Evolutionary conservation across 805 yeast species (phyloP).

Genomic region (Suhomyces sp.): DNA sequence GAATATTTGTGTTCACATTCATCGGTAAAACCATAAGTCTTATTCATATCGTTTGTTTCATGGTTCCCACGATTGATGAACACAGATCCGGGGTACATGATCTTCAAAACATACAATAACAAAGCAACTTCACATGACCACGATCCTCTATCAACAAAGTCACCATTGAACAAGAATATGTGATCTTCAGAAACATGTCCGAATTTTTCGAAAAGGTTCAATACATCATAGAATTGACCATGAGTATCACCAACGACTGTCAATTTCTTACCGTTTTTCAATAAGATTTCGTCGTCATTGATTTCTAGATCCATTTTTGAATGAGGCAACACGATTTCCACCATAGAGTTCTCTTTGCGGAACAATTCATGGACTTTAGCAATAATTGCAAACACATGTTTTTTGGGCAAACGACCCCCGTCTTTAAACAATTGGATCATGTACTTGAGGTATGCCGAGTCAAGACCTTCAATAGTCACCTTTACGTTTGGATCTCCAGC

Average conservation of each 20-base stretch:
- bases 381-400: constrained; percentile 79
- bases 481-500: constrained; percentile 22
- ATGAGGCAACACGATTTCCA: constrained; percentile 57
- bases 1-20: constrained; percentile 91
- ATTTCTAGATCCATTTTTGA: constrained; percentile 17
- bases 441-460: constrained; percentile 55
- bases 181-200: constrained; percentile 71
- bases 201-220: constrained; percentile 71
- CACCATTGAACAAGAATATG: constrained; percentile 89
- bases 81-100: constrained; percentile 66
- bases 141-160: constrained; percentile 96
- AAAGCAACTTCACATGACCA: constrained; percentile 98
- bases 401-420: constrained; percentile 75
- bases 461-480: constrained; percentile 40
- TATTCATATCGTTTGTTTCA: constrained; percentile 95
- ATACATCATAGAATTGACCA: constrained; percentile 90
- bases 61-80: constrained; percentile 93
- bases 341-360: constrained; percentile 66
- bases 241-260: constrained; percentile 98
- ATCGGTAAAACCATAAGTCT: constrained; percentile 93
- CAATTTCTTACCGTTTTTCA: constrained; percentile 43
- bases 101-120: constrained; percentile 71
- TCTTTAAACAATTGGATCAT: constrained; percentile 71
- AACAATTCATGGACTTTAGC: constrained; percentile 68
- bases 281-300: constrained; percentile 22